Evolutionary conservation across 2,329 filamentous ascomycete species (phyloP), one percentile per base, ranked within the genome.

Genomic region (Cladosporium sp.): DNA sequence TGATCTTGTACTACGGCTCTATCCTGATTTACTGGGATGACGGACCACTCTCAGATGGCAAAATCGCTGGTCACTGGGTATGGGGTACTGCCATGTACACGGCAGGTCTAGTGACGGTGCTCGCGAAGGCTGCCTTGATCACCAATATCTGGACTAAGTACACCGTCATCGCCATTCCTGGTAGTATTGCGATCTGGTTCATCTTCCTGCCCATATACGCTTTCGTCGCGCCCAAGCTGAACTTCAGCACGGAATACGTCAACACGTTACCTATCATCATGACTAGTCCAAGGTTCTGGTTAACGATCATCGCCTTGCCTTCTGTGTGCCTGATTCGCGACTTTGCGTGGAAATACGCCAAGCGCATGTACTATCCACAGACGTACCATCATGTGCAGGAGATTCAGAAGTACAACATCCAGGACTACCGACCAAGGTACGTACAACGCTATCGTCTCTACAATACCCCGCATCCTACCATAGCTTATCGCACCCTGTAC

Each of bases 141-240:
- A 97, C 94, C 26, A 97, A 92, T 78, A 94, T 97, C 79, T 99
- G 95, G 95, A 99, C 95, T 57, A 99, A 99, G 80, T 99, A 97
- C 78, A 93, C 96, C 67, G 87, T 99, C 69, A 87, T 98, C 69
- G 93, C 95, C 37, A 99, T 99, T 69, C 95, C 95, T 0, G 95
- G 95, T 44, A 96, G 91, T 68, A 90, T 99, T 85, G 79, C 89
- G 21, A 87, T 99, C 72, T 99, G 95, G 95, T 88, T 96, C 76
- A 87, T 88, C 40, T 96, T 98, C 77, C 85, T 98, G 69, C 92
- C 93, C 3, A 87, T 90, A 1, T 99, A 98, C 80, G 93, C 88
- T 46, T 92, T 85, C 28, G 90, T 95, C 1, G 94, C 92, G 28
- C 95, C 95, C 0, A 93, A 89, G 80, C 80, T 95, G 52, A 84